These are phyloP conservation scores for Thalassiosira ordinaria DNA, from an alignment of 352 stramenopile species.

Conservation along the genomic window DNA sequence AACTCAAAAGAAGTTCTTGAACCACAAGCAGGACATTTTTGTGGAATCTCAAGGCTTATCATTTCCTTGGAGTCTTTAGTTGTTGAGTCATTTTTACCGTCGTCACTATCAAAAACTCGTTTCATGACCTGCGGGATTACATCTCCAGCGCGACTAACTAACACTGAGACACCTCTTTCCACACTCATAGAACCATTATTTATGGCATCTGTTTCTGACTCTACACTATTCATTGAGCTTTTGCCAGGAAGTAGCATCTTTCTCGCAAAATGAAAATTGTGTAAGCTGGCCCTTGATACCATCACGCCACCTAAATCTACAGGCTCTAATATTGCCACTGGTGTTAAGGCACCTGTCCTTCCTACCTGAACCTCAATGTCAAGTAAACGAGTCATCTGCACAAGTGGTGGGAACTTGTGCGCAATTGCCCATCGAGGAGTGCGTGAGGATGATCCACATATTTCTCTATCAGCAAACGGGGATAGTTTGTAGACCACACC, in stretches of 20 bases:
- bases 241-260: slow-evolving; percentile 62
- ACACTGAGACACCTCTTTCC: slow-evolving; percentile 54
- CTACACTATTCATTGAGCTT: neutral
- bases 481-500: slow-evolving; percentile 88
- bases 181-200: slow-evolving; percentile 18
- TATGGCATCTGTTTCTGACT: neutral
- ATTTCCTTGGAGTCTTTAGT: slow-evolving; percentile 10
- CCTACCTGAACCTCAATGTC: slow-evolving; percentile 84
- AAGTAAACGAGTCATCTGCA: slow-evolving; percentile 74
- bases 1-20: slow-evolving; percentile 48
- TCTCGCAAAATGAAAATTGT: slow-evolving; percentile 85
- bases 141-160: slow-evolving; percentile 80
- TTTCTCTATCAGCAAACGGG: slow-evolving; percentile 42
- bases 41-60: slow-evolving; percentile 65
- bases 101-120: slow-evolving; percentile 48
- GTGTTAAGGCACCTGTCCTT: slow-evolving; percentile 86
- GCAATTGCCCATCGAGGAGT: slow-evolving; percentile 86
- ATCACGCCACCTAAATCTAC: slow-evolving; percentile 74
- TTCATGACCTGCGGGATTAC: slow-evolving; percentile 85
- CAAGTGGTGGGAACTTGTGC: slow-evolving; percentile 86
- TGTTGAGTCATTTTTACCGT: slow-evolving; percentile 13
- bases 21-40: slow-evolving; percentile 66
- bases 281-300: slow-evolving; percentile 72
- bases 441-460: slow-evolving; percentile 69
- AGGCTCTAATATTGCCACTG: slow-evolving; percentile 85